Base-by-base conservation (phyloP, 495 filamentous ascomycete genomes). In the Glutinoglossum americanum region DNA sequence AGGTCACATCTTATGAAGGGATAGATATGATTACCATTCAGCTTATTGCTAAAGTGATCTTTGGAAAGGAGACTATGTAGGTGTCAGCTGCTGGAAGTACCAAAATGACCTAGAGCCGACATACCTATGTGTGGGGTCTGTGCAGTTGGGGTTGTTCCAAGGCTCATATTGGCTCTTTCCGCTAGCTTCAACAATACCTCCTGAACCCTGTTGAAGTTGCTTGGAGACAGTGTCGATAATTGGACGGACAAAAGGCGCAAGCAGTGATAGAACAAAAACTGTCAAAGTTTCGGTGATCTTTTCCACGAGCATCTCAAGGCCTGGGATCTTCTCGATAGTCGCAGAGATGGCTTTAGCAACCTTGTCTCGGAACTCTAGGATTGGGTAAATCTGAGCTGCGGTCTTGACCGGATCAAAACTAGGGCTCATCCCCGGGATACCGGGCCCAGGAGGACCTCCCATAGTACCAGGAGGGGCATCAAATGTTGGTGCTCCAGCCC, bases 251-350 rank as follows among this genome's bases (percentile, higher is more conserved):
- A 87, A 95, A 1, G 92, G 92, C 0, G 92, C 84, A 10, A 98
- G 72, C 0, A 98, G 77, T 21, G 86, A 88, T 60, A 98, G 76
- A 58, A 97, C 74, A 64, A 97, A 95, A 23, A 94, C 70, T 1
- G 92, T 93, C 32, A 98, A 70, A 0, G 84, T 88, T 65, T 98
- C 92, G 53, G 82, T 85, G 65, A 98, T 90, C 59, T 84, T 89
- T 60, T 96, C 89, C 27, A 96, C 77, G 4, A 94, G 72, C 3
- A 77, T 74, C 65, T 94, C 86, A 1, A 98, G 75, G 2, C 90
- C 92, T 0, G 90, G 90, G 32, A 98, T 84, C 71, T 89, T 94
- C 62, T 89, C 84, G 60, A 97, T 87, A 56, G 87, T 83, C 47
- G 79, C 76, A 59, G 78, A 83, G 66, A 98, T 84, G 32, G 80